Base-by-base conservation (phyloP, 2,329 filamentous ascomycete species). In the Cladosporium cucumerinum region DNA sequence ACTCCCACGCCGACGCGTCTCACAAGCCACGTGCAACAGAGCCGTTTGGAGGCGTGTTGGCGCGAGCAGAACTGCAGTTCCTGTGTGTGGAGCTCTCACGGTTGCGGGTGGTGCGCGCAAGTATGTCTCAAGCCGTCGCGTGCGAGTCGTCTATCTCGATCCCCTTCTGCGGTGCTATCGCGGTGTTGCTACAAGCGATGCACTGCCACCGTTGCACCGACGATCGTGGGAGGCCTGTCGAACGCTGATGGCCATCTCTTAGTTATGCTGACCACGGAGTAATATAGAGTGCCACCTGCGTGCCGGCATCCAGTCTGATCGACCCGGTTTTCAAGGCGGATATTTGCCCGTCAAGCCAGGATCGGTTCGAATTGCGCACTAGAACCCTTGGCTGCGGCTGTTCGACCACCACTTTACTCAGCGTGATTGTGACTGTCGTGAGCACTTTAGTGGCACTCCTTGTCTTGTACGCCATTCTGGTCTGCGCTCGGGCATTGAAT, bases 341-440 rank as follows among this genome's bases (percentile, higher is more conserved):
- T 23, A 67, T 72, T 28, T 77, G 75, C 60, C 75, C 75, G 4
- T 67, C 77, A 8, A 74, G 76, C 48, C 76, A 77, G 62, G 80
- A 82, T 70, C 75, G 79, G 58, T 82, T 78, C 65, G 80, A 82
- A 66, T 72, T 82, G 7, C 76, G 80, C 2, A 82, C 80, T 11
- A 71, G 72, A 21, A 73, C 78, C 6, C 69, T 82, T 0, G 80
- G 80, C 23, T 82, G 80, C 66, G 76, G 78, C 60, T 80, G 80
- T 57, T 82, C 80, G 0, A 82, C 80, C 7, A 79, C 78, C 8
- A 82, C 80, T 0, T 75, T 81, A 28, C 70, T 82, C 36, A 79
- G 78, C 43, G 73, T 79, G 5, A 68, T 81, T 21, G 74, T 80
- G 8, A 80, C 80, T 1, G 76, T 82, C 51, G 73, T 80, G 39